Evolutionary conservation across 169 alveolate genomes (phyloP), one percentile per base, ranked within the genome.

Genomic region (Plasmodium adleri): DNA sequence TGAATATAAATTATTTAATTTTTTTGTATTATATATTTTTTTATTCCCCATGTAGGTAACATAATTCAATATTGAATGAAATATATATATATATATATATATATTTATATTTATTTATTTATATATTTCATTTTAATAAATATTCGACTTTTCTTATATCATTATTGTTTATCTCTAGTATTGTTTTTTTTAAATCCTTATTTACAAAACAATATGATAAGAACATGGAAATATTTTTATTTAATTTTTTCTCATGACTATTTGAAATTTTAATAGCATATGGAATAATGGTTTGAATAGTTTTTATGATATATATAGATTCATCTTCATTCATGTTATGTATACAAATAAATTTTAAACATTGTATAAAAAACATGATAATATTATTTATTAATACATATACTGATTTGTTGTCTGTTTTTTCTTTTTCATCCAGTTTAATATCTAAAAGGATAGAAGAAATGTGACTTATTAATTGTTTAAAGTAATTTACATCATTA

Each of bases 181-280:
- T 28, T 26, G 56, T 49, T 32, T 71, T 1, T 56, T 76, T 76
- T 39, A 76, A 76, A 20, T 28, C 49, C 3, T 9, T 10, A 22
- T 49, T 49, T 20, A 76, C 5, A 56, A 76, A 76, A 58, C 89
- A 76, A 15, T 76, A 76, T 0, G 89, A 76, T 20, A 76, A 62
- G 39, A 76, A 64, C 20, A 64, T 63, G 60, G 71, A 49, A n/a
- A 76, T 76, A 15, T 32, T 68, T 49, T 64, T 64, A 10, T 59
- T 76, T 12, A 32, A 20, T 45, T 24, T 76, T 68, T 64, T 52
- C 10, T 49, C 52, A 13, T 17, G 26, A 15, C 32, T 64, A 62
- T 17, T 28, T 20, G 50, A 28, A 28, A 63, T 13, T 13, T 63
- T 22, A 12, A 45, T 54, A 47, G 75, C 70, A 26, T 76, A 58